Evolutionary conservation across 2,329 filamentous ascomycete genomes (phyloP).

Genomic region (Aspergillus versicolor): DNA sequence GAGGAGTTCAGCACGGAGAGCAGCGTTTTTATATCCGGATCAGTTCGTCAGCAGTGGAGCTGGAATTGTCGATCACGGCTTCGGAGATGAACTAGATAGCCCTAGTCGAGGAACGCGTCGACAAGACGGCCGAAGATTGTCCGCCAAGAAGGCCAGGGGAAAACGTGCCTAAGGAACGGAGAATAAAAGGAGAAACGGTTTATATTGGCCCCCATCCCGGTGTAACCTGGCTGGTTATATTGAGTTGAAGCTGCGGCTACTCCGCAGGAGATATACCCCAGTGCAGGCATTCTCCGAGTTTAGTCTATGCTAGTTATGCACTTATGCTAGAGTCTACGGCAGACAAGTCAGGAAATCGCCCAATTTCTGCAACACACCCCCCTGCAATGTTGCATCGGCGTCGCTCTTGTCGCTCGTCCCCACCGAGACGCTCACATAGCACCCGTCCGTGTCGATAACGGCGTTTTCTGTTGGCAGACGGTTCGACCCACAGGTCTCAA

Average conservation of each 20-base stretch:
- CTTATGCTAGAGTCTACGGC: slow-evolving; percentile 25
- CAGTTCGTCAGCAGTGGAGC: not conserved
- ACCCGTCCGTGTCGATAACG: slow-evolving; percentile 54
- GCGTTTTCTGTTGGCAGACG: slow-evolving; percentile 60
- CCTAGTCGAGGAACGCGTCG: not conserved
- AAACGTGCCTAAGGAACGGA: not conserved
- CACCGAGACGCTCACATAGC: slow-evolving; percentile 64
- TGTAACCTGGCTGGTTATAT: not conserved
- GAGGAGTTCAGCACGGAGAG: no score
- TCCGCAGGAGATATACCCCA: not conserved
- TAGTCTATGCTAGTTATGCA: not conserved
- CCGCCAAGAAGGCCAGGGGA: slow-evolving; percentile 1
- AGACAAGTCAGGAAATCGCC: slow-evolving; percentile 50
- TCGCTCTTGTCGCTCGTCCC: slow-evolving; percentile 62
- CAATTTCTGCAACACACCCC: slow-evolving; percentile 53
- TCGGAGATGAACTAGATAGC: not conserved
- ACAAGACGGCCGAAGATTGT: not conserved
- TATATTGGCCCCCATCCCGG: not conserved
- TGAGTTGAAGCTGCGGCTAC: not conserved
- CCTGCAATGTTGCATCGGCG: slow-evolving; percentile 53
- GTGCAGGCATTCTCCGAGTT: not conserved
- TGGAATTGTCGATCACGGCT: not conserved
- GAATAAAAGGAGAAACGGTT: not conserved
- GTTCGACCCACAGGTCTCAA: slow-evolving; percentile 55
- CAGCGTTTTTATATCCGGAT: not conserved